Evolutionary conservation across 371 early-diverging fungal genomes (phyloP), one percentile per base, ranked within the genome.

Genomic region (Nosema granulosis): DNA sequence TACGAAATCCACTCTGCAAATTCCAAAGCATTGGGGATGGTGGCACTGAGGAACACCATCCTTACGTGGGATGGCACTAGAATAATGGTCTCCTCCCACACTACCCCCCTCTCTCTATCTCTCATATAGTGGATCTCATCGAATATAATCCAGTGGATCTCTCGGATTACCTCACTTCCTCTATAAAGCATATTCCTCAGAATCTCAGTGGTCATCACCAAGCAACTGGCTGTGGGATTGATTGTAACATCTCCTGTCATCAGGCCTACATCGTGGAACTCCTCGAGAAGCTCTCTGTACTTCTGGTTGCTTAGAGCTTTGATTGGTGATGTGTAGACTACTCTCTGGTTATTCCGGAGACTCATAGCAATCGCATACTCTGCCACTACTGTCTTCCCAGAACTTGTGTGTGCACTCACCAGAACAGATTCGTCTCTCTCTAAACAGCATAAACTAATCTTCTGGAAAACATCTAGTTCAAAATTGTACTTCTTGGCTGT

Each of bases 181-280:
- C 94, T 90, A 84, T 97, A 99, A 31, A 99, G 88, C 98, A 99
- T 97, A 74, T 92, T 91, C 63, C 98, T 85, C 68, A 97, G 85
- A 90, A 99, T 99, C 87, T 97, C 99, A 0, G 99, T 99, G 0
- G 99, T 99, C 99, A 99, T 99, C 22, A 99, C 97, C 62, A 99
- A 83, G 80, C 96, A 95, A 4, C 92, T 90, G 3, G 97, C 96
- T 68, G 88, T 88, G 4, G 97, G 95, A 78, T 95, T 95, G 84
- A 99, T 93, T 0, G 97, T 95, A 0, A 95, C 94, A 89, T 99
- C 99, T 70, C 99, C 99, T 11, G 99, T 99, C 94, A 97, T 94
- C 80, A 99, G 87, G 18, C 99, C 99, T 6, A 97, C 97, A 85
- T 99, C 97, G 3, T 71, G 68, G 88, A 97, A 97, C 82, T 94